A percentile compares a stretch with the other conserved stretches of the same genome.
Conservation (phyloP, 208 protist species). For the Acanthamoeba lenticulata region DNA sequence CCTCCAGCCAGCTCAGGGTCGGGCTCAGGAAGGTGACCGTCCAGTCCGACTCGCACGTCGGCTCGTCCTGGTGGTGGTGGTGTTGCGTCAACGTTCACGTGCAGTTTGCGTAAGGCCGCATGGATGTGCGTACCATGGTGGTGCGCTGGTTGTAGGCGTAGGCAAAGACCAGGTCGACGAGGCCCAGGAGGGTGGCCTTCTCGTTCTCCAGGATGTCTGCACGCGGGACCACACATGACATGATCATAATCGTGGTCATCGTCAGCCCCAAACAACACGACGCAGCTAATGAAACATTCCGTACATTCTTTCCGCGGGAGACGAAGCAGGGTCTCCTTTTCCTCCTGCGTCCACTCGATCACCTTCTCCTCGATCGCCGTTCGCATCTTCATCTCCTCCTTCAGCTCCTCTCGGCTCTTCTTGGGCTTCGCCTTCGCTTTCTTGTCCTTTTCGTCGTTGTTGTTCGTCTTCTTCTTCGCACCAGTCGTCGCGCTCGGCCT, state of each 20-base stretch:
- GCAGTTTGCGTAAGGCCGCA: too few relatives aligned
- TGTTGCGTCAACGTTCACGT: too few relatives aligned
- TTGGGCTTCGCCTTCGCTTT: background rate
- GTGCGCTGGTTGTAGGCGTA: conserved; percentile 47
- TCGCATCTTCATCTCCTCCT: conserved; percentile 19
- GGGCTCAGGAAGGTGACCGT: conserved; percentile 23
- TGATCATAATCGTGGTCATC: background rate
- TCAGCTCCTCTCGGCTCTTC: background rate
- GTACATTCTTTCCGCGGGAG: conserved; percentile 45
- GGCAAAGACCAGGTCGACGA: conserved; percentile 42
- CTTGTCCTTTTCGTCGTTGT: background rate
- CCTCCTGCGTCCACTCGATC: conserved; percentile 39
- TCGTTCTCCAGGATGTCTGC: conserved; percentile 17
- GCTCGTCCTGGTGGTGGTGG: background rate
- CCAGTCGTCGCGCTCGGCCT: background rate
- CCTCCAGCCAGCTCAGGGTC: conserved; percentile 49
- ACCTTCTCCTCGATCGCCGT: conserved; percentile 40
- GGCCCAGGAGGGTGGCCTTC: conserved; percentile 17
- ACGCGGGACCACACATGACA: background rate
- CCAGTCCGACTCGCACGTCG: conserved; percentile 49
- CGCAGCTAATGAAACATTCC: too few relatives aligned
- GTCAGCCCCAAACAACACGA: background rate
- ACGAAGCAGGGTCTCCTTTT: conserved; percentile 41
- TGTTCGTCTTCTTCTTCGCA: background rate
- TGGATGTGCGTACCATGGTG: background rate